A percentile compares a stretch with the other conserved stretches of the same genome.
These are phyloP conservation scores for Zygotorulaspora mrakii DNA, from an alignment of 1,139 yeast species.

Conservation along the genomic window DNA sequence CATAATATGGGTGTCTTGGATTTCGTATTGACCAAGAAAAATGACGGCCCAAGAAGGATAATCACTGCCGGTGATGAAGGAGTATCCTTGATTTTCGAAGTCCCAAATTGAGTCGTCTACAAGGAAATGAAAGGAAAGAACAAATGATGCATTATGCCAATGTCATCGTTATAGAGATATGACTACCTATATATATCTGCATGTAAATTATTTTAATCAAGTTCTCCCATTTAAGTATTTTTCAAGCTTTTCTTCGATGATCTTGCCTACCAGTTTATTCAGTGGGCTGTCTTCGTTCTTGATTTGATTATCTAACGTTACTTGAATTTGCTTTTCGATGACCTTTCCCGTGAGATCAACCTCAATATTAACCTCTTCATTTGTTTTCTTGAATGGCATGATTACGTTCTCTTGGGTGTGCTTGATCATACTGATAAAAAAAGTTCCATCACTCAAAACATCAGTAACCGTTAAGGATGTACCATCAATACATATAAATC, in stretches of 20 bases:
- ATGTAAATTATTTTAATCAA: slow-evolving; percentile 1
- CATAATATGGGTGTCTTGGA: slow-evolving; percentile 93
- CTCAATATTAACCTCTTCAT: slow-evolving; percentile 77
- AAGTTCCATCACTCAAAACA: slow-evolving; percentile 60
- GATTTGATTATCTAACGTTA: slow-evolving; percentile 54
- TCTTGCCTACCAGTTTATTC: slow-evolving; percentile 21
- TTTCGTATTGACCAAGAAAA: slow-evolving; percentile 52
- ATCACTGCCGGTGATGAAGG: slow-evolving; percentile 99
- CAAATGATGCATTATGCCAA: neutral
- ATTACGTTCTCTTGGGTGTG: slow-evolving; percentile 85
- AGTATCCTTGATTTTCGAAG: slow-evolving; percentile 70
- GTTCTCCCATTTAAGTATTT: slow-evolving; percentile 13
- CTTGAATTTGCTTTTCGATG: slow-evolving; percentile 76
- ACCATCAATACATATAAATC: slow-evolving; percentile 89
- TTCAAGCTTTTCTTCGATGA: slow-evolving; percentile 27
- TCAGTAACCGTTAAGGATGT: slow-evolving; percentile 85
- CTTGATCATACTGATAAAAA: slow-evolving; percentile 85
- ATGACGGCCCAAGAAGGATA: slow-evolving; percentile 56
- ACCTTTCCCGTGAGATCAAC: slow-evolving; percentile 92
- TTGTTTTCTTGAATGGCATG: slow-evolving; percentile 59
- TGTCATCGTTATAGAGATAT: neutral
- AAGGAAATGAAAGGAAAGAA: no score
- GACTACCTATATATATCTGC: slow-evolving; percentile 8
- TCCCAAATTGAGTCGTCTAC: slow-evolving; percentile 25
- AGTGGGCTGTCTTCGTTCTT: slow-evolving; percentile 35